These are phyloP conservation scores for Ilex aquifolium DNA, from an alignment of 257 asterid species.

Conservation along the genomic window DNA sequence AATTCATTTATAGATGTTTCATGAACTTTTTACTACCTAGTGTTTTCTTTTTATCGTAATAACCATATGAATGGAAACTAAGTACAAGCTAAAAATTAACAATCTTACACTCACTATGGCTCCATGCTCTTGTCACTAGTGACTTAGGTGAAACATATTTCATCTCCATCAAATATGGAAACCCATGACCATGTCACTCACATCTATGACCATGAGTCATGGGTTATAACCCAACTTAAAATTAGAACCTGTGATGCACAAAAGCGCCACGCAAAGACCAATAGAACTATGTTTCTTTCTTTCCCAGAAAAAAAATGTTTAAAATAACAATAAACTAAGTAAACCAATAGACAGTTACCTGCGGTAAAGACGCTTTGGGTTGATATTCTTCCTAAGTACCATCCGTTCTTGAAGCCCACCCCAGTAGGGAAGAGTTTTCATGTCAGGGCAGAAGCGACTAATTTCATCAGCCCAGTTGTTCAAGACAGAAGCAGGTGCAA, in stretches of 20 bases:
- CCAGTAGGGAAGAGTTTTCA: slow-evolving; percentile 96
- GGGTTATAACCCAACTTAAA: no score
- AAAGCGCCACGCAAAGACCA: no score
- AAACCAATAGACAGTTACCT: slow-evolving; percentile 38
- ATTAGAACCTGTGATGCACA: no score
- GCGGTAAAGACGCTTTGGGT: slow-evolving; percentile 93
- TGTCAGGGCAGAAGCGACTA: slow-evolving; percentile 95
- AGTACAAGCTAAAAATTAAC: no score
- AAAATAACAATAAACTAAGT: not conserved
- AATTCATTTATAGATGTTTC: no score
- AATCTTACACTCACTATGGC: no score
- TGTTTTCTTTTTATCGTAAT: no score
- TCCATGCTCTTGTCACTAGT: no score
- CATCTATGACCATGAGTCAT: not conserved
- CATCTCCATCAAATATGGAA: not conserved
- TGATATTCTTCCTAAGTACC: slow-evolving; percentile 86
- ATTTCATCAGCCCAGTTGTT: slow-evolving; percentile 98
- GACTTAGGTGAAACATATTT: no score
- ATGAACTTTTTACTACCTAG: no score
- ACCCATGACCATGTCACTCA: not conserved
- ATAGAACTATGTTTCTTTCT: no score
- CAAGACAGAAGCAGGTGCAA: slow-evolving; percentile 97
- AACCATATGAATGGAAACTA: no score
- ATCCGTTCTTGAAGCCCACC: slow-evolving; percentile 87
- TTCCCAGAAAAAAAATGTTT: not conserved